Evolutionary conservation across 805 yeast species (phyloP), one percentile per base, ranked within the genome.

Genomic region (Metschnikowia chrysomelidarum): DNA sequence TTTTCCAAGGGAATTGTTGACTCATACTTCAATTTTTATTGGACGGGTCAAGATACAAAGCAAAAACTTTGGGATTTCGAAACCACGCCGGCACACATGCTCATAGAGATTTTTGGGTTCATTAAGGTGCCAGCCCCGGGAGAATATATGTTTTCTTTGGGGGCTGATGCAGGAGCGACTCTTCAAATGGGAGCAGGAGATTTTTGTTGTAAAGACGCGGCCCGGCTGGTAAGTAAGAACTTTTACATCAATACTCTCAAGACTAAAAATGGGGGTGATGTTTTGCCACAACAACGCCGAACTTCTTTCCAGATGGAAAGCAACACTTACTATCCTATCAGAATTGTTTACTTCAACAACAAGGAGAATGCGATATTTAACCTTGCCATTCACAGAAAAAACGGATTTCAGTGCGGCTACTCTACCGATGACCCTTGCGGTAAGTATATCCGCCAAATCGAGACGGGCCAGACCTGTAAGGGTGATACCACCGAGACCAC

Each of bases 111-210:
- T n/a, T 7, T 10, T 4, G 48, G 44, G 1, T 42, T 32, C 25
- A 36, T 37, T 23, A 21, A 19, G 10, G 44, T 46, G 4, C 29
- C 31, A 5, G 13, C 18, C 3, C 5, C 44, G 9, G 48, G 48
- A 16, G 24, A 19, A 2, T 39, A 36, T 32, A 38, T 34, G 3
- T 38, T 44, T 30, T 32, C 29, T 14, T 19, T 44, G 8, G 21
- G 14, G 5, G 46, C 46, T 9, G 46, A 41, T 19, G 32, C 42
- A 17, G 49, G 46, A 19, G 49, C 42, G 2, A 32, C 44, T 7
- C 26, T 44, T 32, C 40, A 40, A 19, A 27, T 44, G 18, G 44
- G 49, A 3, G 24, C 40, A 2, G 44, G 42, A 7, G 24, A 24
- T 20, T 16, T 32, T 2, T 42, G 46, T 24, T 44, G 49, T 24